Base-by-base conservation (phyloP, 2,329 filamentous ascomycete genomes). In the Penicillium verrucosum region DNA sequence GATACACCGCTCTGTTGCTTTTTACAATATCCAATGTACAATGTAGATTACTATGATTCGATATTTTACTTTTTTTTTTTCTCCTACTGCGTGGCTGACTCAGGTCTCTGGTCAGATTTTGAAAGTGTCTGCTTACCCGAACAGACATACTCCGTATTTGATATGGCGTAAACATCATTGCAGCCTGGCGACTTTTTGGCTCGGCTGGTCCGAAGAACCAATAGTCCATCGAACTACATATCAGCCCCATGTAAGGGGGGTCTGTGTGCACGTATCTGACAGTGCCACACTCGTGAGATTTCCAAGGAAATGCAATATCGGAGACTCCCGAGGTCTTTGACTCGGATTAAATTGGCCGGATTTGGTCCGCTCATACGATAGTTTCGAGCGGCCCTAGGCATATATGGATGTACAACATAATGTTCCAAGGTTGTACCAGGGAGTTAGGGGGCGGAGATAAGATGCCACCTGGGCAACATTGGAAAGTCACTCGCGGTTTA, bases 291-390 rank as follows among this genome's bases (percentile, higher is more conserved):
- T 42, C 16, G n/a, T 45, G n/a, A 45, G 43, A 45, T 32, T 45
- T 12, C n/a, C n/a, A 32, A 43, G 25, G 25, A 7, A 43, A n/a
- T 43, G 7, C 16, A 43, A 27, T 4, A n/a, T 11, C 5, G 5
- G 25, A 43, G 23, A 27, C 5, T 25, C 21, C 21, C 21, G 21
- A 21, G 21, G 21, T 21, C 21, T 16, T 27, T 14, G 14, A 48
- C 29, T 48, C 70, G 77, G 65, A 64, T 67, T 40, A 61, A 34
- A 36, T 43, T 1, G 12, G 25, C 37, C 34, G 25, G 9, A 49
- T 38, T 29, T 29, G 32, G 32, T 38, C 46, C 45, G 16, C 16
- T 32, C 43, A 9, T 18, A 32, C 16, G 18, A 34, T 11, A 21
- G 18, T 30, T 21, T 32, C 1, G 18, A 40, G 18, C 2, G 7